phyloP scores from a whole-genome alignment of 2,329 filamentous ascomycete species.

The Colletotrichum aenigma region DNA sequence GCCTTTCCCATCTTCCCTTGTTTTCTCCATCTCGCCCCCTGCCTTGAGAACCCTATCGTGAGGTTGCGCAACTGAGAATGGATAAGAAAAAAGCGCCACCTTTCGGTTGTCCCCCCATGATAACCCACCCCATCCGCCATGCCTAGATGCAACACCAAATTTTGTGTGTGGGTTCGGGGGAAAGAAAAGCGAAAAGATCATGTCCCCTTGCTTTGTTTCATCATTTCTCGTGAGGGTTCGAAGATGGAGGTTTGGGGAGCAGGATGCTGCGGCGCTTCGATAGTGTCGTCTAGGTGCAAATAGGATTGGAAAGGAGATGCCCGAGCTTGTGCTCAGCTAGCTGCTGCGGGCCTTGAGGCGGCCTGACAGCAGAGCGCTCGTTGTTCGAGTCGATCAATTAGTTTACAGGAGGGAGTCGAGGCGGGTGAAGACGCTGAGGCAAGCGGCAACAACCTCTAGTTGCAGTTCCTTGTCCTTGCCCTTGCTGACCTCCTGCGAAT shows the following conservation, averaged over 20 bases:
- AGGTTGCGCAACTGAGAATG: not conserved
- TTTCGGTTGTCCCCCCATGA: not conserved
- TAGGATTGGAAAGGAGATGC: not conserved
- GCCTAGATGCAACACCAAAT: slow-evolving; percentile 12
- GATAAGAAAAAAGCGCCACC: slow-evolving; percentile 6
- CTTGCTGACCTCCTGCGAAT: slow-evolving; percentile 74
- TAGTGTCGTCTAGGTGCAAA: slow-evolving; percentile 9
- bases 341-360: not conserved
- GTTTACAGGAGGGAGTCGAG: slow-evolving; percentile 90
- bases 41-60: not conserved
- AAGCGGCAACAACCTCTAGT: slow-evolving; percentile 95
- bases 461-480: slow-evolving; percentile 94
- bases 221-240: slow-evolving; percentile 19
- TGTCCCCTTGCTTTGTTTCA: not conserved
- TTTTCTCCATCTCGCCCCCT: not conserved
- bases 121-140: not conserved
- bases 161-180: slow-evolving; percentile 2
- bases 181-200: not conserved
- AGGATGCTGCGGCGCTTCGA: slow-evolving; percentile 2
- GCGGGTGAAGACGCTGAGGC: slow-evolving; percentile 95
- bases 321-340: not conserved
- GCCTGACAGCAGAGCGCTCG: not conserved
- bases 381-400: slow-evolving; percentile 5
- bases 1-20: not conserved
- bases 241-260: not conserved